phyloP scores from a whole-genome alignment of 2,329 filamentous ascomycete genomes.

The Colletotrichum noveboracense region DNA sequence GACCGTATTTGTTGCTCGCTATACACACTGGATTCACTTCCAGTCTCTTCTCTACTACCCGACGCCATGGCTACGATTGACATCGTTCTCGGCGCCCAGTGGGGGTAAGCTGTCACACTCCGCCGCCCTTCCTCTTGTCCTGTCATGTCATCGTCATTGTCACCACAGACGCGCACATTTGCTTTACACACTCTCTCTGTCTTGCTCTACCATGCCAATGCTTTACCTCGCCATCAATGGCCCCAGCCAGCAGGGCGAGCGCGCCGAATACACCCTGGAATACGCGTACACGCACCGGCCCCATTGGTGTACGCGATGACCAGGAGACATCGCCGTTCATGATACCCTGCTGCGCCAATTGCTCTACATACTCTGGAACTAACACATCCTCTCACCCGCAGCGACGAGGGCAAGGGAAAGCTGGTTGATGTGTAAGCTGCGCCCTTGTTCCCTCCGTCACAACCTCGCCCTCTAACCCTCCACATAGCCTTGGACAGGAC shows the following conservation, averaged over 20 bases:
- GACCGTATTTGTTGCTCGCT: slow-evolving; percentile 9
- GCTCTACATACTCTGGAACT: background rate
- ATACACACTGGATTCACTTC: background rate
- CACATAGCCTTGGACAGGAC: slow-evolving; percentile 26
- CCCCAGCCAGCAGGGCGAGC: background rate
- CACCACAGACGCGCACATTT: background rate
- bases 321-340: background rate
- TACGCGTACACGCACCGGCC: background rate
- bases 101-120: slow-evolving; percentile 34
- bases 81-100: slow-evolving; percentile 42
- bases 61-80: slow-evolving; percentile 29
- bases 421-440: slow-evolving; percentile 37
- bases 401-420: slow-evolving; percentile 45
- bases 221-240: slow-evolving; percentile 2
- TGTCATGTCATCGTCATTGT: background rate
- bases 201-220: slow-evolving; percentile 23
- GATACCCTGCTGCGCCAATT: background rate
- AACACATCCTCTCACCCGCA: slow-evolving; percentile 23
- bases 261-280: background rate
- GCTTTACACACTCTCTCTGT: slow-evolving; percentile 18
- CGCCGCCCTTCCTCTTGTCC: slow-evolving; percentile 4
- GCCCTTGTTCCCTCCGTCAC: slow-evolving; percentile 11
- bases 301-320: background rate
- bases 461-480: slow-evolving; percentile 18
- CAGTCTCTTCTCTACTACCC: background rate